Percentiles rank a stretch among this genome's conserved stretches.
These are phyloP conservation scores for Debaryomyces sp. DNA, from an alignment of 1,139 yeast genomes.

Conservation along the genomic window DNA sequence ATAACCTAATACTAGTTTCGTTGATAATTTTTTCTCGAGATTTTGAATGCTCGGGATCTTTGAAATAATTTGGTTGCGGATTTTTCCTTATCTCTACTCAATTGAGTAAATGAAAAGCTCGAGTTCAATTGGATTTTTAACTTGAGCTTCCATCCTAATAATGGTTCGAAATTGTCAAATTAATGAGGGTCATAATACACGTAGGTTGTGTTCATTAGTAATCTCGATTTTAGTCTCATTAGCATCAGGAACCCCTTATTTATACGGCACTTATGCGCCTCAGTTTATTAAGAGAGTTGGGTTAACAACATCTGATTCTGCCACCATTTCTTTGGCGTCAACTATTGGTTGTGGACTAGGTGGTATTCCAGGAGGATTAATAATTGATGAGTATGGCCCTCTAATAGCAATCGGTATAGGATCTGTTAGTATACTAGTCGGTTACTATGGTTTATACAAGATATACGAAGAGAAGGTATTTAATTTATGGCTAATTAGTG, in stretches of 20 bases:
- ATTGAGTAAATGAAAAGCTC: neutral
- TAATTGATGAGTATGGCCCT: conserved; percentile 65
- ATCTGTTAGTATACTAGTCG: conserved; percentile 49
- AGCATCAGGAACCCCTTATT: conserved; percentile 69
- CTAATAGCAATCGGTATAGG: conserved; percentile 56
- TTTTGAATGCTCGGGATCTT: neutral
- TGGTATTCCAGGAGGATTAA: conserved; percentile 68
- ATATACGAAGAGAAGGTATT: conserved; percentile 28
- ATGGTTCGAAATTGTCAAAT: neutral
- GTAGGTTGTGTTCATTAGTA: conserved; percentile 10
- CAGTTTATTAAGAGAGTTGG: conserved; percentile 61
- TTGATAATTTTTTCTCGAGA: neutral
- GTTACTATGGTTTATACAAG: conserved; percentile 35
- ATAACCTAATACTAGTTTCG: neutral
- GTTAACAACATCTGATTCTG: conserved; percentile 61
- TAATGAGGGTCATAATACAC: conserved; percentile 9
- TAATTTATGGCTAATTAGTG: conserved; percentile 33
- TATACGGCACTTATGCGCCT: conserved; percentile 74
- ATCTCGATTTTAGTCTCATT: conserved; percentile 36
- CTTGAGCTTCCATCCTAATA: neutral
- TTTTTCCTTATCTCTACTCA: neutral
- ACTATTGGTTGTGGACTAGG: conserved; percentile 67
- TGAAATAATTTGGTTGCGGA: neutral
- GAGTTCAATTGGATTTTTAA: neutral
- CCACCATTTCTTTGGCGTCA: conserved; percentile 62